Base-by-base conservation (phyloP, 2,329 filamentous ascomycete genomes). In the Talaromyces sp. region DNA sequence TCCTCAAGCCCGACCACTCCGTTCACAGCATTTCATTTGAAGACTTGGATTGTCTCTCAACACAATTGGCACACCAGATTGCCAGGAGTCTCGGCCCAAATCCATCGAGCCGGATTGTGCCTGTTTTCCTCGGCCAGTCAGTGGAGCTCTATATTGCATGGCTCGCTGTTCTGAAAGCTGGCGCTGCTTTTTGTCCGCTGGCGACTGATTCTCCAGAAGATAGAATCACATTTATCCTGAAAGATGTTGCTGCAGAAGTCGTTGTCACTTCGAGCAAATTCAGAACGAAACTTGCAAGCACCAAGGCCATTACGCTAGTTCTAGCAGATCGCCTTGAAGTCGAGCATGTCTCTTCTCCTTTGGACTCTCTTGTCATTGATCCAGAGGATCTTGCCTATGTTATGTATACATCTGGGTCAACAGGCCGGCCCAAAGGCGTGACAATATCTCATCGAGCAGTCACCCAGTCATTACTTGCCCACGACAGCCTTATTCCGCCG, bases 401-500 rank as follows among this genome's bases (percentile, higher is more conserved):
- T 62, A 92, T 96, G 86, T 97, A 96, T 73, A 96, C 93, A 0
- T 96, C 91, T 53, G 92, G 92, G 3, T 96, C 91, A 5, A 96
- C 92, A 0, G 93, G 93, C 13, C 86, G 87, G 4, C 93, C 93
- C 0, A 97, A 97, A 78, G 93, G 92, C 0, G 93, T 97, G 27
- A 84, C 85, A 2, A 81, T 97, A 32, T 92, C 91, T 32, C 93
- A 97, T 75, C 77, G 81, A 30, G 90, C 93, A 17, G 92, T 84
- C 8, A 89, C 90, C 0, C 93, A 96, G 72, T 91, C 90, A 61
- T 76, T 97, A 8, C 81, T 96, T 51, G 91, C 91, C 2, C 93
- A 97, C 70, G 83, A 96, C 69, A 81, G 79, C 54, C 86, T 93
- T 67, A 88, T 97, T 47, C 93, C 93, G 2, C 44, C 58, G 0